Evolutionary conservation across 2,329 filamentous ascomycete species (phyloP), one percentile per base, ranked within the genome.

Genomic region (Pseudocercospora pini-densiflorae): DNA sequence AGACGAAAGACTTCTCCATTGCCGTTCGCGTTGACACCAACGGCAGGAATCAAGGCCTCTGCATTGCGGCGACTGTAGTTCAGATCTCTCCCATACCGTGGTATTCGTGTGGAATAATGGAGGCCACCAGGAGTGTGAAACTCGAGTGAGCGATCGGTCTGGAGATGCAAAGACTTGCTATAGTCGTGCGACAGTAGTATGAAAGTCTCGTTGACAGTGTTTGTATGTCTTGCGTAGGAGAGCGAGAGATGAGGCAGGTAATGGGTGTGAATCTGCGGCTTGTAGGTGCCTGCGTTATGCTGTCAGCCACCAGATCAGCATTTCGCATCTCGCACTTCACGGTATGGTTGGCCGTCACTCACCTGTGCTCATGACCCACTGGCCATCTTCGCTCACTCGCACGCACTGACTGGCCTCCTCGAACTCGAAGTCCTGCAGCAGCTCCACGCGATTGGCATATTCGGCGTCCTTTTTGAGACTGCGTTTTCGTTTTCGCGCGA

Each of bases 401-500:
- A 99, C 88, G 77, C 94, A 97, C 72, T 90, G 88, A 77, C 93
- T 97, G 47, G 96, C 94, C 81, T 97, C 94, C 75, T 97, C 94
- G 75, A 99, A 98, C 77, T 96, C 94, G 79, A 99, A 99, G 77
- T 99, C 95, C 76, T 99, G 95, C 43, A 99, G 86, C 64, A 99
- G 85, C 80, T 99, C 95, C 73, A 99, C 90, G 71, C 95, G 91
- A 79, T 93, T 97, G 70, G 94, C 90, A 80, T 94, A 98, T 77
- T 97, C 94, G 67, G 91, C 86, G 77, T 98, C 94, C 72, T 94
- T 89, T 81, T 98, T 98, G 73, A 97, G 83, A 77, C 92, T 96
- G 78, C 92, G 87, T 84, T 97, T 98, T 77, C 94, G 86, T 74
- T 93, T 90, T 71, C 93, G 88, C 36, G 93, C 91, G 67, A 99